Conservation (phyloP, 257 asterid species). For the Gentiana macrophylla region DNA sequence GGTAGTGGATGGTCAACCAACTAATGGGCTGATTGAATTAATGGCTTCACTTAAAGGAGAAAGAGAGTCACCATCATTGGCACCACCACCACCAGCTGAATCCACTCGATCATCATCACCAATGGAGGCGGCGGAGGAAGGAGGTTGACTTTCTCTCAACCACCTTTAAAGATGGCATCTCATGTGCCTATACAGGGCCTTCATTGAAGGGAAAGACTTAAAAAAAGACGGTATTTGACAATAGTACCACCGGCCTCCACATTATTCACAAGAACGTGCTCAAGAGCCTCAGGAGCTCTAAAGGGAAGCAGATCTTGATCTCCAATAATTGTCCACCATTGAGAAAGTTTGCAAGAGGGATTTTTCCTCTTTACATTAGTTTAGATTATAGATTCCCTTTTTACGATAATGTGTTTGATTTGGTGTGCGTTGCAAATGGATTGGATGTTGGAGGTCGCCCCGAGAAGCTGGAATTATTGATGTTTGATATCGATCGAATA, state of each 20-base stretch:
- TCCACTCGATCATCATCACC: constrained; percentile 8
- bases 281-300: no score
- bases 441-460: constrained; percentile 51
- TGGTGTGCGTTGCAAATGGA: constrained; percentile 54
- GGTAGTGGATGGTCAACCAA: constrained; percentile 42
- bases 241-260: background rate
- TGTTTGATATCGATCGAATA: constrained; percentile 76
- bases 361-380: constrained; percentile 69
- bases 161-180: constrained; percentile 47
- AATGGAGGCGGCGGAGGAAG: constrained; percentile 17
- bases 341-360: constrained; percentile 38
- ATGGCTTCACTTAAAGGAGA: background rate
- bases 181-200: constrained; percentile 58
- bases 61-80: background rate
- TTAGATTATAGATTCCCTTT: constrained; percentile 73
- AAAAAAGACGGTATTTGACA: constrained; percentile 20
- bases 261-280: no score
- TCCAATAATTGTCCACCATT: constrained; percentile 4
- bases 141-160: constrained; percentile 54
- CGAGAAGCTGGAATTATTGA: constrained; percentile 75
- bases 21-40: constrained; percentile 16
- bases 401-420: constrained; percentile 23
- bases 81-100: background rate
- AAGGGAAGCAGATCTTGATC: no score
- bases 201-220: constrained; percentile 35